Conservation (phyloP, 768 basidiomycete genomes). For the Trametes gibbosa region DNA sequence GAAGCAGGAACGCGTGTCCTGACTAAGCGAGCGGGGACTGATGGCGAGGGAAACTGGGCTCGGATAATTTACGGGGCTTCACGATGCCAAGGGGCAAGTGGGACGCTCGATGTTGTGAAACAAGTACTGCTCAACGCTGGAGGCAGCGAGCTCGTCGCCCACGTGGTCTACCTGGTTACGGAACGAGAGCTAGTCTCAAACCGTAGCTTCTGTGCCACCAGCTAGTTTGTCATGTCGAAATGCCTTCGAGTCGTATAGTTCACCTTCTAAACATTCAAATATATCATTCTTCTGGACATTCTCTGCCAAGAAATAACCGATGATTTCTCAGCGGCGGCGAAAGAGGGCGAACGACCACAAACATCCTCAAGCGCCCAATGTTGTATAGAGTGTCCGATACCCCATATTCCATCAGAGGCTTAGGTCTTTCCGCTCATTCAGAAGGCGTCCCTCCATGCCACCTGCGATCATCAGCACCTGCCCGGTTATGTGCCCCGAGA, state of each 20-base stretch:
- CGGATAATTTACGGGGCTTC: background rate
- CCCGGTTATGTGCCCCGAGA: conserved; percentile 72
- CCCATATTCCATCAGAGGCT: background rate
- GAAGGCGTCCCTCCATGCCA: conserved; percentile 73
- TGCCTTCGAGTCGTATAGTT: no score
- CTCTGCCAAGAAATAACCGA: no score
- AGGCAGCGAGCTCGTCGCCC: conserved; percentile 11
- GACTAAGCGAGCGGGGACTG: conserved; percentile 12
- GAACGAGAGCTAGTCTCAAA: conserved; percentile 3
- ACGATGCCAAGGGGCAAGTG: background rate
- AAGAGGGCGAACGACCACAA: background rate
- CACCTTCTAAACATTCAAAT: no score
- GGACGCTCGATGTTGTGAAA: conserved; percentile 9
- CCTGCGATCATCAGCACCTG: conserved; percentile 71
- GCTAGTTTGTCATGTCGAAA: background rate
- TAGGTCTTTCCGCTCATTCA: conserved; percentile 42
- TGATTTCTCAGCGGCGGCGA: no score
- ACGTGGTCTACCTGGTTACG: conserved; percentile 19
- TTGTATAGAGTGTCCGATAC: no score
- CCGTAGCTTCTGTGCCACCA: background rate
- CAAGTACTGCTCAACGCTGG: conserved; percentile 6
- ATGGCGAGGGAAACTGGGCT: background rate
- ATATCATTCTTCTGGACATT: no score
- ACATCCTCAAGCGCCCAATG: no score
- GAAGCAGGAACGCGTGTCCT: conserved; percentile 11